A percentile compares a stretch with the other conserved stretches of the same genome.
Evolutionary conservation across 1,284 basidiomycete species (phyloP).

Genomic region (Marasmius sp.): DNA sequence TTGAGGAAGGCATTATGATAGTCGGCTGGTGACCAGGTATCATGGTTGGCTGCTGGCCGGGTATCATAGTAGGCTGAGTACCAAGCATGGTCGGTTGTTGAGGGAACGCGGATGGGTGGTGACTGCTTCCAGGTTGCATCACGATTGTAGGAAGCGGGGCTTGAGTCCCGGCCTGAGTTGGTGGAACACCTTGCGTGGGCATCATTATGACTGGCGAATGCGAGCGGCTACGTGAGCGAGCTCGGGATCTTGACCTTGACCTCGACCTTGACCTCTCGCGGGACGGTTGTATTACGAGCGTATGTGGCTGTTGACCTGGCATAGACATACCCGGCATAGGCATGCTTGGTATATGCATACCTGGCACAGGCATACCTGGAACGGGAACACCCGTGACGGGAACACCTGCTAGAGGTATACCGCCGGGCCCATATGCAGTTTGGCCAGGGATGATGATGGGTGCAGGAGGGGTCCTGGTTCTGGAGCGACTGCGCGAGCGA

Average conservation of each 20-base stretch:
- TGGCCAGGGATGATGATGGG: not conserved
- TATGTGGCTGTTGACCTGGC: not conserved
- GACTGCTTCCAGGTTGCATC: too few species aligned
- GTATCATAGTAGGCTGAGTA: not conserved
- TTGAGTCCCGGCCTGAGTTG: not conserved
- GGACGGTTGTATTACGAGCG: not conserved
- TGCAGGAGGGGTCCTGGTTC: not conserved
- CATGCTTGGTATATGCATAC: not conserved
- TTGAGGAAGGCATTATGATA: not conserved
- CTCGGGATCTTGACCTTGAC: not conserved
- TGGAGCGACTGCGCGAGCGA: not conserved
- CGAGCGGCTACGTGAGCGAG: not conserved
- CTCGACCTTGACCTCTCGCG: not conserved
- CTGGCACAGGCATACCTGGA: not conserved
- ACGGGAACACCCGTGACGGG: not conserved
- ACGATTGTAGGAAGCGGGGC: not conserved
- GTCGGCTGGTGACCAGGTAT: not conserved
- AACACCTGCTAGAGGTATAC: constrained; percentile 4
- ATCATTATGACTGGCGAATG: not conserved
- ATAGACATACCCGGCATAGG: not conserved
- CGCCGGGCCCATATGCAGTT: not conserved
- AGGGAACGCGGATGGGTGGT: too few species aligned
- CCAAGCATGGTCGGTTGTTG: not conserved
- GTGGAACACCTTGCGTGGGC: not conserved
- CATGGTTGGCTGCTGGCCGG: not conserved